Conservation (phyloP, 148 eudicot genomes). For the Rheum nobile region DNA sequence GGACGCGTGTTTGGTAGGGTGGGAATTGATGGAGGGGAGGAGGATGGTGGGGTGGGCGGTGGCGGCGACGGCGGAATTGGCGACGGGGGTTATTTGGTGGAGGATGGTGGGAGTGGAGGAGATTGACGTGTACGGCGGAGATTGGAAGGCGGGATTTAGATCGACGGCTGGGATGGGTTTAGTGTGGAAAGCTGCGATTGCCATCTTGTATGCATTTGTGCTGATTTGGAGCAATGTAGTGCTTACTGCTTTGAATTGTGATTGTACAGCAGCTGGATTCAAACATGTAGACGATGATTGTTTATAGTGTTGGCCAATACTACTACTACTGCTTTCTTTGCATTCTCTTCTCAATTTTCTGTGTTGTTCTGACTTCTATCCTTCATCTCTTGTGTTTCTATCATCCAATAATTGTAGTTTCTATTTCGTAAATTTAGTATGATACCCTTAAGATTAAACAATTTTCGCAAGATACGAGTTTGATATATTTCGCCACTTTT, state of each 20-base stretch:
- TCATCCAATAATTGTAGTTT: too few relatives aligned
- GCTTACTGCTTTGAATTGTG: background rate
- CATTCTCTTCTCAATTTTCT: too few relatives aligned
- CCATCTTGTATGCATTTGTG: background rate
- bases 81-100: background rate
- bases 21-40: background rate
- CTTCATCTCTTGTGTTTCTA: too few relatives aligned
- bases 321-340: too few relatives aligned
- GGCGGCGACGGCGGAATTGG: background rate
- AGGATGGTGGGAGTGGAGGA: background rate
- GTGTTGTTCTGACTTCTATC: too few relatives aligned
- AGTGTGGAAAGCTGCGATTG: background rate
- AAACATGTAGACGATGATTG: background rate
- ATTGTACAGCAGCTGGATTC: background rate
- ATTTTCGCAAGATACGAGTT: too few relatives aligned
- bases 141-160: background rate
- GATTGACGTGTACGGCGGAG: background rate
- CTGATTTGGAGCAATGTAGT: background rate
- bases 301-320: too few relatives aligned
- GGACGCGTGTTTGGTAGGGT: background rate
- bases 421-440: too few relatives aligned
- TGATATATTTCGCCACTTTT: too few relatives aligned
- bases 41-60: slow-evolving; percentile 2
- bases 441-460: too few relatives aligned
- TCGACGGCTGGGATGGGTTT: background rate